A percentile compares a stretch with the other conserved stretches of the same genome.
These are phyloP conservation scores for Cerioporus squamosus DNA, from an alignment of 1,284 basidiomycete genomes.

Conservation along the genomic window DNA sequence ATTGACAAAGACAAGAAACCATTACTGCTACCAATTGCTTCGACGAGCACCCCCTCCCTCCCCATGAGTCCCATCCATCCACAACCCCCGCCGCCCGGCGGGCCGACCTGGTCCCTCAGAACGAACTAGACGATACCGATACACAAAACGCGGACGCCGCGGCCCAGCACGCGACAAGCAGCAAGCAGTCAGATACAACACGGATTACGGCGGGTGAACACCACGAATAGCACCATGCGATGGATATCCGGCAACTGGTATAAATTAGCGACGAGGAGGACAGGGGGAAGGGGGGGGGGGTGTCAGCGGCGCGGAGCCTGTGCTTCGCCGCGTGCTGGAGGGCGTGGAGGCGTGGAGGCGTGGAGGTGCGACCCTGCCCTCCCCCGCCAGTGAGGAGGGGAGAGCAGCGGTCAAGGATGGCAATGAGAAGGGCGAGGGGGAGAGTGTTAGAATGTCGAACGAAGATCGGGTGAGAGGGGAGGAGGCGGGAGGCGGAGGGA, in stretches of 20 bases:
- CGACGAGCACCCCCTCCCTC: too few relatives aligned
- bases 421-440: neutral
- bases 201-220: slow-evolving; percentile 7
- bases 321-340: too few relatives aligned
- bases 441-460: too few relatives aligned
- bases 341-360: neutral
- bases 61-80: too few relatives aligned
- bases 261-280: slow-evolving; percentile 12
- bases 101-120: too few relatives aligned
- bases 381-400: neutral
- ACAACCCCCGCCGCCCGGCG: too few relatives aligned
- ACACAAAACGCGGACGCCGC: too few relatives aligned
- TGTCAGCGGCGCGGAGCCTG: neutral
- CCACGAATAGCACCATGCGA: neutral
- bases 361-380: too few relatives aligned
- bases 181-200: slow-evolving; percentile 11
- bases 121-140: too few relatives aligned
- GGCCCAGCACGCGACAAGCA: too few relatives aligned
- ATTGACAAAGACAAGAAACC: too few relatives aligned
- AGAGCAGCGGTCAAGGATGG: neutral
- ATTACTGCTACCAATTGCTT: too few relatives aligned
- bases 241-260: slow-evolving; percentile 7
- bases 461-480: neutral
- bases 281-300: neutral
- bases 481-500: neutral